phyloP scores from a whole-genome alignment of 768 basidiomycete genomes.

The Neoboletus subvelutipes region DNA sequence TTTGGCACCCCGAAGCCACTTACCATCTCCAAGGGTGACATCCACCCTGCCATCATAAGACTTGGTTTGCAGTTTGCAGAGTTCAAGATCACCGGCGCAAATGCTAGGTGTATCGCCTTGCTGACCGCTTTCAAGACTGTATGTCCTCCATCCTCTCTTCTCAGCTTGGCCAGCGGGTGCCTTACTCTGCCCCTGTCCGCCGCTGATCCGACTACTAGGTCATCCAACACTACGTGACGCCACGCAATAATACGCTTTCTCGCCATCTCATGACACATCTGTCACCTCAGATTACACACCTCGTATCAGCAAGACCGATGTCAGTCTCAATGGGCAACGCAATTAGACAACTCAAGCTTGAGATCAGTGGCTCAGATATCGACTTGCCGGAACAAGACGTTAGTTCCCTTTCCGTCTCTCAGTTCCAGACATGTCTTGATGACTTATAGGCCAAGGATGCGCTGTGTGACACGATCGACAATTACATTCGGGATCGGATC shows the following conservation, averaged over 20 bases:
- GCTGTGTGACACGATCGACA: slow-evolving; percentile 82
- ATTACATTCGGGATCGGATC: slow-evolving; percentile 92
- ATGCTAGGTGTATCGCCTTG: slow-evolving; percentile 93
- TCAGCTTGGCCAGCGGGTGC: not conserved
- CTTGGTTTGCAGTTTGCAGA: slow-evolving; percentile 89
- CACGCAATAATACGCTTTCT: slow-evolving; percentile 81
- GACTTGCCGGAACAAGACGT: slow-evolving; percentile 97
- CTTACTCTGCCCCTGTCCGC: not conserved
- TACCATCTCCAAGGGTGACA: slow-evolving; percentile 67
- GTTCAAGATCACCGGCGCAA: slow-evolving; percentile 91
- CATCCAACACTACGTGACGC: slow-evolving; percentile 87
- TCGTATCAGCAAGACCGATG: slow-evolving; percentile 86
- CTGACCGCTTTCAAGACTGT: slow-evolving; percentile 91
- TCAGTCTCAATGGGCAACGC: slow-evolving; percentile 94
- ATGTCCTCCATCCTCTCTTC: slow-evolving; percentile 24
- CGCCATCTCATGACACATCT: slow-evolving; percentile 90
- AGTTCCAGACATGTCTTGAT: not conserved
- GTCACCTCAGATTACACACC: slow-evolving; percentile 89
- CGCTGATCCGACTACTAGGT: slow-evolving; percentile 49
- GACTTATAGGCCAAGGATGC: slow-evolving; percentile 75
- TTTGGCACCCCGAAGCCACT: slow-evolving; percentile 71
- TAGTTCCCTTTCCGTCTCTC: slow-evolving; percentile 19
- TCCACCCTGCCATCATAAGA: slow-evolving; percentile 86
- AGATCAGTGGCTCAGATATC: slow-evolving; percentile 89
- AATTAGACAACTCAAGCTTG: slow-evolving; percentile 89